These are phyloP conservation scores for Cercophora sp. DNA, from an alignment of 495 filamentous ascomycete genomes.

Conservation along the genomic window DNA sequence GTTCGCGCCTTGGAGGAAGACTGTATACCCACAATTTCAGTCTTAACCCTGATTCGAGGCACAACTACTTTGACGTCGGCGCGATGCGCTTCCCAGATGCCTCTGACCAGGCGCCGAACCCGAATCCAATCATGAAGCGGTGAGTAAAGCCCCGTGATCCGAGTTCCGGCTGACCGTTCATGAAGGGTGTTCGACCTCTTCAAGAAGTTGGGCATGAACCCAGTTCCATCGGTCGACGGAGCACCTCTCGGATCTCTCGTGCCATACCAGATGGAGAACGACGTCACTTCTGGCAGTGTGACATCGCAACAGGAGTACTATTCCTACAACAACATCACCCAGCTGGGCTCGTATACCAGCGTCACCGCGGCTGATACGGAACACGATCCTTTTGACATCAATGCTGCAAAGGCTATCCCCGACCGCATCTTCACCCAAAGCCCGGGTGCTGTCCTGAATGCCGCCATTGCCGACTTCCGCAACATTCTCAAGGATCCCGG, in stretches of 20 bases:
- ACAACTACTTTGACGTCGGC: conserved; percentile 44
- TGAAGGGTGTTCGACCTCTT: conserved; percentile 13
- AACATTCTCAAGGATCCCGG: too few species aligned
- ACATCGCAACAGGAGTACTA: not conserved
- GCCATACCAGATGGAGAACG: not conserved
- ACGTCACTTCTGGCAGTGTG: too few species aligned
- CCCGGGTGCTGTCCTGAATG: not conserved
- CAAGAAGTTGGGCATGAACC: not conserved
- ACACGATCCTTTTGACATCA: not conserved
- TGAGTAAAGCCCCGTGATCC: too few species aligned
- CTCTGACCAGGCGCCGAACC: too few species aligned
- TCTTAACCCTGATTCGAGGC: conserved; percentile 2
- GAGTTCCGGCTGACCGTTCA: too few species aligned
- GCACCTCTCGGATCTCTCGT: not conserved
- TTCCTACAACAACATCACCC: conserved; percentile 3
- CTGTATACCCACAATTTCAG: conserved; percentile 31
- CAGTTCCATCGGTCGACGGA: not conserved
- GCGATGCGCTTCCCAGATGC: conserved; percentile 41
- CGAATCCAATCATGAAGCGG: conserved; percentile 24
- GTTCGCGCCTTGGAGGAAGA: conserved; percentile 27
- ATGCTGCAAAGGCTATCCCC: not conserved
- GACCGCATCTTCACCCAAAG: not conserved
- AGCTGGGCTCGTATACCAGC: not conserved
- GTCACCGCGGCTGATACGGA: not conserved
- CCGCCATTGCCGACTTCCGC: not conserved